Percentiles rank a stretch among this genome's conserved stretches.
Evolutionary conservation across 164 flowering plant species (phyloP).

Genomic region (Cinnamomum micranthum): DNA sequence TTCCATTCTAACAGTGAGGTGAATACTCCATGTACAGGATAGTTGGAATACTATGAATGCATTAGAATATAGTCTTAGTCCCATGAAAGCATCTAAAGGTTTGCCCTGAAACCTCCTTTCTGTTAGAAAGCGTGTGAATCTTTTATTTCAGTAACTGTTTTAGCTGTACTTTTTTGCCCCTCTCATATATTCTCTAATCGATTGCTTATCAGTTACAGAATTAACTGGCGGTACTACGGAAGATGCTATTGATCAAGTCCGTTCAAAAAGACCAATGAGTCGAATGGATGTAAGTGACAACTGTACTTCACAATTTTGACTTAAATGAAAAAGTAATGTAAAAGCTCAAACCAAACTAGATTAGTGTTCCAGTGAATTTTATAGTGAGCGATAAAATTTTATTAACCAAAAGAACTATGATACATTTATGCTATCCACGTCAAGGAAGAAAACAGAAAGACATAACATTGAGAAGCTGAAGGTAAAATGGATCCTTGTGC

Average conservation of each 20-base stretch:
- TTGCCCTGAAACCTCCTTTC: constrained; percentile 14
- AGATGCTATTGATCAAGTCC: constrained; percentile 64
- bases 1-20: constrained; percentile 5
- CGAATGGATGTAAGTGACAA: constrained; percentile 61
- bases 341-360: background rate
- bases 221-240: constrained; percentile 45
- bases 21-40: constrained; percentile 42
- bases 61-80: constrained; percentile 21
- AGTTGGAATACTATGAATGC: constrained; percentile 49
- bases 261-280: constrained; percentile 78
- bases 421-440: too few relatives aligned
- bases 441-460: too few relatives aligned
- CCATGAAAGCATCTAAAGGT: constrained; percentile 44
- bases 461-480: too few relatives aligned
- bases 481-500: too few relatives aligned
- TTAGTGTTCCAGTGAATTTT: background rate
- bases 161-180: background rate
- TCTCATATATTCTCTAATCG: constrained; percentile 3
- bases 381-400: background rate
- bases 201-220: constrained; percentile 28
- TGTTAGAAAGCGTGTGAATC: background rate
- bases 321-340: background rate
- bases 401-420: too few relatives aligned
- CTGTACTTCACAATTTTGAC: constrained; percentile 2
- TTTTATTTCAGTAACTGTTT: constrained; percentile 1